phyloP scores from a whole-genome alignment of 345 rosid genomes.

The Eucalyptus cloeziana region DNA sequence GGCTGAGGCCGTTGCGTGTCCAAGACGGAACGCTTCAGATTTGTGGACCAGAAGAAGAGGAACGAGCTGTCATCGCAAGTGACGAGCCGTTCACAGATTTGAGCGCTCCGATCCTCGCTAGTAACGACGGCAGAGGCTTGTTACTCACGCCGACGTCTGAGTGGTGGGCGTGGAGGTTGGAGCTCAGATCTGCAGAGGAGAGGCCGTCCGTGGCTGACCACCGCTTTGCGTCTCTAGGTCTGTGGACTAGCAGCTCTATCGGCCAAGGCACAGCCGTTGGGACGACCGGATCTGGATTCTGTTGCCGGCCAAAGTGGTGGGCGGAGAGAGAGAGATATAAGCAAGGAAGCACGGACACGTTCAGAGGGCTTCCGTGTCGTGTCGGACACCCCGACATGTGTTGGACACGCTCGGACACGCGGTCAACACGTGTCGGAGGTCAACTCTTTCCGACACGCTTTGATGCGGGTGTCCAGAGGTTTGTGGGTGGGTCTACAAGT shows the following conservation, averaged over 20 bases:
- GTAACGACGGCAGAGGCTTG: rapidly evolving
- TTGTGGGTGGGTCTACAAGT: too few species aligned
- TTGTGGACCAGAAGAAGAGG: neutral
- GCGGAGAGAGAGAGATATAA: too few species aligned
- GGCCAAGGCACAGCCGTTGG: too few species aligned
- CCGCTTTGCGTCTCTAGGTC: neutral
- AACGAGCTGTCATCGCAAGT: neutral
- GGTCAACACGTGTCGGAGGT: too few species aligned
- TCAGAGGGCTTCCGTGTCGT: too few species aligned
- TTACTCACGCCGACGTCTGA: neutral
- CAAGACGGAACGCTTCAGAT: neutral
- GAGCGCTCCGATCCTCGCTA: neutral
- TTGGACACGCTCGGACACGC: too few species aligned
- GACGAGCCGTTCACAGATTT: neutral
- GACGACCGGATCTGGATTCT: too few species aligned
- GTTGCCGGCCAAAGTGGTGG: too few species aligned
- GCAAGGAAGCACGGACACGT: too few species aligned
- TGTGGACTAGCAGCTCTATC: neutral
- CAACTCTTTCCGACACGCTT: too few species aligned
- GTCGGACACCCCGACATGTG: too few species aligned
- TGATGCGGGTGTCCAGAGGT: too few species aligned
- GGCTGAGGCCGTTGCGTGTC: rapidly evolving
- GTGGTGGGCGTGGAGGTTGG: neutral
- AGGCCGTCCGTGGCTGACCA: neutral
- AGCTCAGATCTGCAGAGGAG: neutral